Evolutionary conservation across 305 asterid species (phyloP).

Genomic region (Fraxinus sp.): DNA sequence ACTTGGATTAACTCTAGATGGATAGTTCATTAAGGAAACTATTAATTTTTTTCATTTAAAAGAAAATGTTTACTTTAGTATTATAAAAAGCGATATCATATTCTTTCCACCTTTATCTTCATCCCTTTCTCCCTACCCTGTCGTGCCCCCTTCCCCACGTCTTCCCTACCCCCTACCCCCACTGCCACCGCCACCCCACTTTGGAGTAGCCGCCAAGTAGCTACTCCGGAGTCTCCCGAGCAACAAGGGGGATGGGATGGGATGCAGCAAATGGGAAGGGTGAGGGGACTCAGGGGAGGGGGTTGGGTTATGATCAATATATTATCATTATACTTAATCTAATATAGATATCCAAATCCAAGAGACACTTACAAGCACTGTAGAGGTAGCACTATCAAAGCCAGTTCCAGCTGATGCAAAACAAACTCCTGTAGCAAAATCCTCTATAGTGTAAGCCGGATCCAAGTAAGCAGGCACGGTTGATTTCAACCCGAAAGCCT

Average conservation of each 20-base stretch:
- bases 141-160: neutral
- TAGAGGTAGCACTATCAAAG: conserved; percentile 56
- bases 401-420: conserved; percentile 96
- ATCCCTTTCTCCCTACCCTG: neutral
- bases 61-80: neutral
- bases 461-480: conserved; percentile 67
- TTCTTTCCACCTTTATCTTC: neutral
- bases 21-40: neutral
- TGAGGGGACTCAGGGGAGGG: no score
- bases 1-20: neutral
- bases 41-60: neutral
- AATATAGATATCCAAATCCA: neutral
- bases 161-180: neutral
- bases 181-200: neutral
- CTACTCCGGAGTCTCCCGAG: neutral
- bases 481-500: conserved; percentile 56
- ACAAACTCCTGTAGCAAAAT: conserved; percentile 70
- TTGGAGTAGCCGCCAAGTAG: neutral
- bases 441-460: conserved; percentile 52
- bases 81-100: neutral
- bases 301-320: neutral
- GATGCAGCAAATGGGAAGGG: neutral
- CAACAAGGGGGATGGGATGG: neutral
- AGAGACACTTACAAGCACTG: conserved; percentile 48
- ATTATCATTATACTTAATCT: neutral